Evolutionary conservation across 108 stramenopile genomes (phyloP).

Genomic region (Heterococcus sp.): DNA sequence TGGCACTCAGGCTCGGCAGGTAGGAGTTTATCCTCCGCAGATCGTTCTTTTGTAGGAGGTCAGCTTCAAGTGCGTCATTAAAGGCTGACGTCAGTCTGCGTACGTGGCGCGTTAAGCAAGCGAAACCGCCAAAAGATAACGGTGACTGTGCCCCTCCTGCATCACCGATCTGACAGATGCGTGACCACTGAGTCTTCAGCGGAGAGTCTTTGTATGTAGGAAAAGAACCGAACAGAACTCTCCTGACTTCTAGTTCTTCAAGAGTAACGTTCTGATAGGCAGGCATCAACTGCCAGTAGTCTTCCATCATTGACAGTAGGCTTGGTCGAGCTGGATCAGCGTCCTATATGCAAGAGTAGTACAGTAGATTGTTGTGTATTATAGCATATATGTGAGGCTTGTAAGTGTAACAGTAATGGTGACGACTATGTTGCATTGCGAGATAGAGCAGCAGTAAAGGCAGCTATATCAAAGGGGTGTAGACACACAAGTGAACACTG

Average conservation of each 20-base stretch:
- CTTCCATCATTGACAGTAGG: constrained; percentile 72
- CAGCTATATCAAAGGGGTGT: too few species aligned
- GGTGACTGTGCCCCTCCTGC: constrained; percentile 89
- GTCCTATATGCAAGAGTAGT: constrained; percentile 64
- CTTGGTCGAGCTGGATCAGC: constrained; percentile 72
- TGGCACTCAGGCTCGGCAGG: constrained; percentile 79
- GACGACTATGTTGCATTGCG: too few species aligned
- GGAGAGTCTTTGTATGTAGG: constrained; percentile 89
- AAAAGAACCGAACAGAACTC: constrained; percentile 84
- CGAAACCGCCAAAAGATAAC: constrained; percentile 92
- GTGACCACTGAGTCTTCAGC: constrained; percentile 69
- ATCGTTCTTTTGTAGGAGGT: constrained; percentile 74
- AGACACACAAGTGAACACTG: too few species aligned
- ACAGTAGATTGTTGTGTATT: too few species aligned
- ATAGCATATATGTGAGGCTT: too few species aligned
- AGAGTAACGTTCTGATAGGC: constrained; percentile 20
- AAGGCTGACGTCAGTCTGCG: constrained; percentile 69
- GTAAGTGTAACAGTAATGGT: too few species aligned
- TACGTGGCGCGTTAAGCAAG: constrained; percentile 80
- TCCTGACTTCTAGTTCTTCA: constrained; percentile 73
- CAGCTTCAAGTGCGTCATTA: constrained; percentile 68
- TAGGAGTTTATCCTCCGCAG: constrained; percentile 83
- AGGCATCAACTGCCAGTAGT: constrained; percentile 85
- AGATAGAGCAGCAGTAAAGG: too few species aligned
- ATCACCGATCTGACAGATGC: constrained; percentile 60